Conservation (phyloP, 1,284 basidiomycete species). For the Marasmius fiardii region DNA sequence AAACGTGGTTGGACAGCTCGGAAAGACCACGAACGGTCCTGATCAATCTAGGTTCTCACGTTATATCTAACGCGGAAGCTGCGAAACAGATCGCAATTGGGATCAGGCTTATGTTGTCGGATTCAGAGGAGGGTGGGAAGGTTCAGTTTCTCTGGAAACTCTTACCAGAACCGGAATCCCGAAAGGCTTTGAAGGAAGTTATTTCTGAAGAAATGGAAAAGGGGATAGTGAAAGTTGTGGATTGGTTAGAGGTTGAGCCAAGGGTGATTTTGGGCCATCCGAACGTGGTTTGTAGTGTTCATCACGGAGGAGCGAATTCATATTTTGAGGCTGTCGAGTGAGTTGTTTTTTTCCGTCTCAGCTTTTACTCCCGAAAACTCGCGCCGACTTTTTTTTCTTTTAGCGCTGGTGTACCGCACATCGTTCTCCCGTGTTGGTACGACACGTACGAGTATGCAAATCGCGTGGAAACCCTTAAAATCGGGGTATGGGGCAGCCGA, state of each 20-base stretch:
- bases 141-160: conserved; percentile 15
- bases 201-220: not conserved
- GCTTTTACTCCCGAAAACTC: not conserved
- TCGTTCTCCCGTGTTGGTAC: conserved; percentile 14
- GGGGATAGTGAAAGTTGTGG: not conserved
- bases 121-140: not conserved
- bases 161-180: conserved; percentile 1
- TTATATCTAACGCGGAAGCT: not conserved
- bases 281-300: not conserved
- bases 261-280: not conserved
- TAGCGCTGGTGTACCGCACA: conserved; percentile 12
- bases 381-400: not conserved
- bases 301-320: conserved; percentile 3
- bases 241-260: not conserved
- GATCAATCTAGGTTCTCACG: conserved; percentile 13
- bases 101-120: conserved; percentile 1
- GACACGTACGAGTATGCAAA: conserved; percentile 15
- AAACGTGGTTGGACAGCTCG: conserved; percentile 5
- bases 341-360: not conserved
- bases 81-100: conserved; percentile 4
- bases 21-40: conserved; percentile 6
- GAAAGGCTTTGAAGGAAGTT: not conserved
- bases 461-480: conserved; percentile 9
- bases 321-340: conserved; percentile 11
- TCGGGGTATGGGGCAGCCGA: conserved; percentile 12